Base-by-base conservation (phyloP, 2,329 filamentous ascomycete genomes). In the Fusarium chlamydosporum region DNA sequence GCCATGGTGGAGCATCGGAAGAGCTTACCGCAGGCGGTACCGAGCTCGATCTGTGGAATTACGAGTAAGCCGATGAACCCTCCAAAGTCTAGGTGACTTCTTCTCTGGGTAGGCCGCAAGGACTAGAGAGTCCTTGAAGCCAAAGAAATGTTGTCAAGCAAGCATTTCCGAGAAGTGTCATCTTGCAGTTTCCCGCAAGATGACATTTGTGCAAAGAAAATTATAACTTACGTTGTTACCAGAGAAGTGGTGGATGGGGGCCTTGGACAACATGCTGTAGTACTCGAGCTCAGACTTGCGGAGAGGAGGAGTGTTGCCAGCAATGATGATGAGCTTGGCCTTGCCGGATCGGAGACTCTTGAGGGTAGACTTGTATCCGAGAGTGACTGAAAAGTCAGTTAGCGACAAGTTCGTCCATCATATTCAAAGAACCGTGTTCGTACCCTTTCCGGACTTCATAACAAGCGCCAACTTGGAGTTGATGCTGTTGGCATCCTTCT, bases 1-100 rank as follows among this genome's bases (percentile, higher is more conserved):
- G 94, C 91, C 92, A 99, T 96, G 84, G 94, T 97, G 75, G 93
- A 95, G 90, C 93, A 97, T 77, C 94, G 90, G 92, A 97, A 99
- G 81, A 99, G 92, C 88, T 98, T 98, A 88, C 96, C 96, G 86
- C 94, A 97, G 76, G 94, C 94, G 80, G 94, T 98, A 80, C 96
- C 96, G 75, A 99, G 89, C 87, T 98, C 96, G 81, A 98, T 97
- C 94, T 98, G 82, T 82, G 79, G 63, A 61, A 68, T 76, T 65
- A 80, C 71, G 76, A 79, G 87, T 91, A 85, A 91, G 88, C 88
- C 81, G 76, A 79, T 82, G 79, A 84, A 90, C 93, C 93, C 93
- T 96, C 93, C 93, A 92, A 96, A 96, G 92, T 89, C 90, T 85
- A 43, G 20, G 61, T 76, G 76, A 92, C 93, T 94, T 95, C 90